These are phyloP conservation scores for Lagerstroemia speciosa DNA, from an alignment of 345 rosid genomes.

Conservation along the genomic window DNA sequence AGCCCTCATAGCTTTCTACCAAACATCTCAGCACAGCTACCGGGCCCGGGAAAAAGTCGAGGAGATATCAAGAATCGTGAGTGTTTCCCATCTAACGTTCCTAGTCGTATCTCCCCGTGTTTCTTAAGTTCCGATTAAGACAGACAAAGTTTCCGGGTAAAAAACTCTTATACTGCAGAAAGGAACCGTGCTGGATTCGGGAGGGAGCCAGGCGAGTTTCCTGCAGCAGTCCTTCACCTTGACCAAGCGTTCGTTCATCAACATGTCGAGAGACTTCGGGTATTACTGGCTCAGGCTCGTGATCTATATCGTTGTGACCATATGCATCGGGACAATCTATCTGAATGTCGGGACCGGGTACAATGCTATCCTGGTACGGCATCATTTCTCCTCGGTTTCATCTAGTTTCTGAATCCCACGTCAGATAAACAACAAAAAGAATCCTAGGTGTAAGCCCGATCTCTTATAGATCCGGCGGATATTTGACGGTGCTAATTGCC, in stretches of 20 bases:
- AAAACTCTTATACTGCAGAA: conserved; percentile 33
- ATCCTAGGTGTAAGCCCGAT: too few species aligned
- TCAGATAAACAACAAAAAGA: too few species aligned
- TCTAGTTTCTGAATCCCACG: too few species aligned
- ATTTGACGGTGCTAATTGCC: too few species aligned
- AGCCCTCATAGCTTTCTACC: conserved; percentile 47
- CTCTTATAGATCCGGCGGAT: too few species aligned
- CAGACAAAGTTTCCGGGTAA: background rate
- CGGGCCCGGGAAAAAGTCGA: conserved; percentile 64
- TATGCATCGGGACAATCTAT: conserved; percentile 92
- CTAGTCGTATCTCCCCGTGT: background rate
- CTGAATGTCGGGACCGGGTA: conserved; percentile 75
- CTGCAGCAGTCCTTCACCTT: conserved; percentile 68
- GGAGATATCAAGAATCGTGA: conserved; percentile 80
- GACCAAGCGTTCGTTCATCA: conserved; percentile 80
- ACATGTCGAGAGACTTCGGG: conserved; percentile 98
- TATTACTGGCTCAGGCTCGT: conserved; percentile 95
- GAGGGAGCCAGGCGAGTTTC: conserved; percentile 97
- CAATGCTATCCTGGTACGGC: conserved; percentile 77
- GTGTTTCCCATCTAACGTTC: conserved; percentile 12
- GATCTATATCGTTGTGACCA: conserved; percentile 66
- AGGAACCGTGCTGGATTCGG: conserved; percentile 85
- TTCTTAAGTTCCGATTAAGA: background rate
- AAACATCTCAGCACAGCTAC: conserved; percentile 49
- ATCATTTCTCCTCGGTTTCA: background rate